These are phyloP conservation scores for Solanum medicagineum DNA, from an alignment of 257 asterid species.

Conservation along the genomic window DNA sequence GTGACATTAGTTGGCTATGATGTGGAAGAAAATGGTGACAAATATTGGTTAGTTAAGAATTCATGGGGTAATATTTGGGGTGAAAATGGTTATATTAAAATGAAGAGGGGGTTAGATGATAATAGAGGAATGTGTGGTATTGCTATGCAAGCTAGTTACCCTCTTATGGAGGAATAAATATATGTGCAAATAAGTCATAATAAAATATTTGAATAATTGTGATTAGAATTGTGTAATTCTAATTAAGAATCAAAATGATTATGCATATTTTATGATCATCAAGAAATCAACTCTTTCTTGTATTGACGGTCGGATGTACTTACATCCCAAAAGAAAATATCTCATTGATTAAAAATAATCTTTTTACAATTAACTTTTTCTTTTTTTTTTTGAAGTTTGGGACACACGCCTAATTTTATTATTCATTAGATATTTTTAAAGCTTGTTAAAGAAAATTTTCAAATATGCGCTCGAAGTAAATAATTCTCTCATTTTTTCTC, in stretches of 20 bases:
- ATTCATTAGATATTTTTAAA: too few species aligned
- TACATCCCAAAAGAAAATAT: too few species aligned
- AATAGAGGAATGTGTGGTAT: constrained; percentile 40
- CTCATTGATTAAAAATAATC: not conserved
- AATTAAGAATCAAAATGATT: not conserved
- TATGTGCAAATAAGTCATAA: not conserved
- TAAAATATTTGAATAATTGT: not conserved
- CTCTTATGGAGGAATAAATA: constrained; percentile 8
- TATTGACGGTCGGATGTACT: not conserved
- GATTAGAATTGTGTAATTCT: not conserved
- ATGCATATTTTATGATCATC: not conserved
- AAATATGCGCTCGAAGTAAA: too few species aligned
- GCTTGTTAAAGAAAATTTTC: too few species aligned
- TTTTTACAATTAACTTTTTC: not conserved
- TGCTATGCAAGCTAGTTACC: constrained; percentile 40
- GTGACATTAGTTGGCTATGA: constrained; percentile 51
- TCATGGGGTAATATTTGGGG: constrained; percentile 69
- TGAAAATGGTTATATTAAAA: constrained; percentile 41
- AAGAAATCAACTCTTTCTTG: not conserved
- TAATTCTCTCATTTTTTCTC: too few species aligned
- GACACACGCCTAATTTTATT: not conserved
- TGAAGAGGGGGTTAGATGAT: constrained; percentile 16
- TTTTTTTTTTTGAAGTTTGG: not conserved
- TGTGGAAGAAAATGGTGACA: constrained; percentile 9
- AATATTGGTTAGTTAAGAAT: constrained; percentile 62